Evolutionary conservation across 2,329 filamentous ascomycete genomes (phyloP).

Genomic region (Aspergillus jensenii): DNA sequence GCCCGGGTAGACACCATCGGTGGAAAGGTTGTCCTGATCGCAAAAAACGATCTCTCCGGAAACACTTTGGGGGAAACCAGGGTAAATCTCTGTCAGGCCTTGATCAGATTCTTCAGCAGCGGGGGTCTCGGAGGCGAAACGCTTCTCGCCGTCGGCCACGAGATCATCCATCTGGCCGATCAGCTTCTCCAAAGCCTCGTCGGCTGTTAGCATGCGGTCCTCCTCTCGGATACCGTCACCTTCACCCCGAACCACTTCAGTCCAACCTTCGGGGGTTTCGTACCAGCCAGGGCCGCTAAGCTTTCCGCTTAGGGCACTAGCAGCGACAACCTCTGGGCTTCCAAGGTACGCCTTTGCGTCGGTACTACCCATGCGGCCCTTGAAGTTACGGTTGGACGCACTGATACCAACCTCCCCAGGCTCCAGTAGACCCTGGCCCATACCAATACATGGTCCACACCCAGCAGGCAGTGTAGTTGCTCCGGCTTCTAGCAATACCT

Average conservation of each 20-base stretch:
- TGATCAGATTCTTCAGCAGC: conserved; percentile 21
- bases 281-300: conserved; percentile 73
- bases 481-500: conserved; percentile 76
- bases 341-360: conserved; percentile 82
- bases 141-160: conserved; percentile 16
- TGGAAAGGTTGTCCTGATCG: conserved; percentile 85
- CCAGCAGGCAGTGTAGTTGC: conserved; percentile 68
- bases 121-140: conserved; percentile 2
- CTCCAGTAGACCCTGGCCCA: conserved; percentile 77
- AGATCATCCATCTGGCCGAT: conserved; percentile 64
- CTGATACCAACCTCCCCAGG: conserved; percentile 83
- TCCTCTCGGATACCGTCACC: conserved; percentile 66
- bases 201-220: conserved; percentile 65
- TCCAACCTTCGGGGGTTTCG: conserved; percentile 68
- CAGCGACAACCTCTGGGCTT: conserved; percentile 88
- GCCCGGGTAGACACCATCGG: conserved; percentile 87
- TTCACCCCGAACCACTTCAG: conserved; percentile 62
- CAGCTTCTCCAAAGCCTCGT: conserved; percentile 70
- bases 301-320: conserved; percentile 67
- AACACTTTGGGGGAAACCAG: conserved; percentile 82
- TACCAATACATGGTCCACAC: conserved; percentile 84
- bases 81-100: conserved; percentile 66
- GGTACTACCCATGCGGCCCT: conserved; percentile 81
- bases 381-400: conserved; percentile 85
- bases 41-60: conserved; percentile 85